Percentiles rank a stretch among this genome's conserved stretches.
These are phyloP conservation scores for Aspergillus heteromorphus DNA, from an alignment of 495 filamentous ascomycete genomes.

Conservation along the genomic window DNA sequence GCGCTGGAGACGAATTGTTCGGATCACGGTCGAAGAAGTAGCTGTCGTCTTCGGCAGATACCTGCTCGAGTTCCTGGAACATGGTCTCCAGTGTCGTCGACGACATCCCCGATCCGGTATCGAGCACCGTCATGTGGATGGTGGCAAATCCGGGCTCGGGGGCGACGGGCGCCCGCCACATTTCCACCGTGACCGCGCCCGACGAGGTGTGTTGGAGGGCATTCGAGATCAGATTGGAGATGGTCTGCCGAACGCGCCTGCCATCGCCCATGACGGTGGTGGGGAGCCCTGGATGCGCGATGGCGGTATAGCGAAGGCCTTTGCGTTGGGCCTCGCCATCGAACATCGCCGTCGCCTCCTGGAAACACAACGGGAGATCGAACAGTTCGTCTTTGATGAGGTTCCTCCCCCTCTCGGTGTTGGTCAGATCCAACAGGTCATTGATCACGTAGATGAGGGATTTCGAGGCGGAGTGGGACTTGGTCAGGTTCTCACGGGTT, in stretches of 20 bases:
- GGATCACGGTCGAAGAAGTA: slow-evolving; percentile 13
- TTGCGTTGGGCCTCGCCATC: slow-evolving; percentile 71
- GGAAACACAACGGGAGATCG: slow-evolving; percentile 64
- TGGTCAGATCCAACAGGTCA: slow-evolving; percentile 87
- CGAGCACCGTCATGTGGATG: slow-evolving; percentile 69
- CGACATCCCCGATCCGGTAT: slow-evolving; percentile 79
- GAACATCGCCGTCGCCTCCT: slow-evolving; percentile 72
- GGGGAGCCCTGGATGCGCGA: slow-evolving; percentile 66
- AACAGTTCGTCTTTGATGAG: slow-evolving; percentile 80
- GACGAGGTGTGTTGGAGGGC: slow-evolving; percentile 72
- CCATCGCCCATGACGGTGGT: slow-evolving; percentile 70
- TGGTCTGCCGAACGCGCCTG: slow-evolving; percentile 68
- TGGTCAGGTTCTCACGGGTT: slow-evolving; percentile 80
- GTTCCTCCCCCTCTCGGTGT: slow-evolving; percentile 75
- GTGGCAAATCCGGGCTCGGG: slow-evolving; percentile 39
- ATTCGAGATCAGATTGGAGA: slow-evolving; percentile 80
- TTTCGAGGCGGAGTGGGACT: slow-evolving; percentile 80
- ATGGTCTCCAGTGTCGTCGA: slow-evolving; percentile 65
- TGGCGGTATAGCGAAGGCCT: slow-evolving; percentile 59
- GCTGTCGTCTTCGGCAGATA: slow-evolving; percentile 54
- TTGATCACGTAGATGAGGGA: slow-evolving; percentile 95
- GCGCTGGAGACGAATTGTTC: not conserved
- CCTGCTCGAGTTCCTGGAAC: slow-evolving; percentile 85
- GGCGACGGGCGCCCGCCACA: slow-evolving; percentile 46
- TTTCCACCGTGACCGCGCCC: slow-evolving; percentile 69